Percentiles rank a stretch among this genome's conserved stretches.
Evolutionary conservation across 495 filamentous ascomycete species (phyloP).

Genomic region (Neurospora sp.): DNA sequence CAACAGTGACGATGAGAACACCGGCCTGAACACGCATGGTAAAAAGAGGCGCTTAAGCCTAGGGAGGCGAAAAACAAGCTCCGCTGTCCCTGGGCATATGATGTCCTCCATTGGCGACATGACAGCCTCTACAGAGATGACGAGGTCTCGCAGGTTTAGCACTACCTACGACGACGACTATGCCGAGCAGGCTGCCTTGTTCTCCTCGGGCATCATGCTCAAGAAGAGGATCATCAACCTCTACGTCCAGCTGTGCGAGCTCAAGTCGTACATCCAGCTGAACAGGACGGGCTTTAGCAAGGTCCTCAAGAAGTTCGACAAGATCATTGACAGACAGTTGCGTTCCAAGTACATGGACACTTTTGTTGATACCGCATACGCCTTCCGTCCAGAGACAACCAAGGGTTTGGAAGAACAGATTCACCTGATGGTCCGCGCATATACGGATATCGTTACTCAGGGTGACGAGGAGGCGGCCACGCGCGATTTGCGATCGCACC

Average conservation of each 20-base stretch:
- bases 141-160: slow-evolving; percentile 45
- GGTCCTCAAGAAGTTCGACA: slow-evolving; percentile 97
- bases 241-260: slow-evolving; percentile 90
- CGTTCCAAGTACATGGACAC: slow-evolving; percentile 63
- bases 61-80: slow-evolving; percentile 25
- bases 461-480: slow-evolving; percentile 65
- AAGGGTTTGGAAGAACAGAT: slow-evolving; percentile 61
- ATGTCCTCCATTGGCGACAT: slow-evolving; percentile 41
- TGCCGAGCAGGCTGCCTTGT: slow-evolving; percentile 62
- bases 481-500: slow-evolving; percentile 78
- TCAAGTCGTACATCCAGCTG: slow-evolving; percentile 91
- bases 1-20: slow-evolving; percentile 59
- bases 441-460: slow-evolving; percentile 70
- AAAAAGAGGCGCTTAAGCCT: slow-evolving; percentile 18
- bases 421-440: slow-evolving; percentile 60
- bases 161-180: slow-evolving; percentile 63
- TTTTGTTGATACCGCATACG: slow-evolving; percentile 61
- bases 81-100: slow-evolving; percentile 16
- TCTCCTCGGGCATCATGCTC: slow-evolving; percentile 72
- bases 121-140: slow-evolving; percentile 44
- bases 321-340: slow-evolving; percentile 74
- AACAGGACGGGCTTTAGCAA: slow-evolving; percentile 96
- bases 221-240: slow-evolving; percentile 82
- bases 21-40: slow-evolving; percentile 37
- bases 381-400: slow-evolving; percentile 65